Percentiles rank a stretch among this genome's conserved stretches.
phyloP scores from a whole-genome alignment of 2,329 filamentous ascomycete genomes.

The Chaetothyriales sp. region DNA sequence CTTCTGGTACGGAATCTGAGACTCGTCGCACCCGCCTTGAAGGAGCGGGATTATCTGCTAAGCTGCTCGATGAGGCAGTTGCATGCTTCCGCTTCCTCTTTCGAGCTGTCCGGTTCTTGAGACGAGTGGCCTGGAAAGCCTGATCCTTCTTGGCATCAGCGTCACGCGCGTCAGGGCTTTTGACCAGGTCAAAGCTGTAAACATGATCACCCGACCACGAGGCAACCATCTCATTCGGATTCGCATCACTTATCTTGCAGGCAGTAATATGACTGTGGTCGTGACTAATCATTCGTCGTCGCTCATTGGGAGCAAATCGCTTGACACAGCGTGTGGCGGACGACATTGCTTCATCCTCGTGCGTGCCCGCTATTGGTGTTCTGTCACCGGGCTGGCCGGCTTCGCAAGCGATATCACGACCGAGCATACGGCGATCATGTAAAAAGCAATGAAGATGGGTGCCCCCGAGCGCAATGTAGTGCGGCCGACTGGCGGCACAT shows the following conservation, averaged over 20 bases:
- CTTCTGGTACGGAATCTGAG: conserved; percentile 27
- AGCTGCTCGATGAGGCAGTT: conserved; percentile 28
- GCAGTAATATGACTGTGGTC: conserved; percentile 55
- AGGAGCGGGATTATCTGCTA: conserved; percentile 29
- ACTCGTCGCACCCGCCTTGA: conserved; percentile 37
- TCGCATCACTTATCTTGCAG: conserved; percentile 56
- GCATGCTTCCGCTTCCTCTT: conserved; percentile 46
- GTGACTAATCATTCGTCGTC: conserved; percentile 37
- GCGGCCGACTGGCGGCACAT: conserved; percentile 52
- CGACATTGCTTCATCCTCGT: conserved; percentile 42
- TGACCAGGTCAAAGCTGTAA: conserved; percentile 51
- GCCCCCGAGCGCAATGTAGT: conserved; percentile 58
- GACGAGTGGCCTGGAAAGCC: conserved; percentile 21
- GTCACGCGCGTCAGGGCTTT: conserved; percentile 42
- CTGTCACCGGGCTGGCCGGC: conserved; percentile 32
- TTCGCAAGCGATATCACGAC: conserved; percentile 44
- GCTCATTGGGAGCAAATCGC: conserved; percentile 51
- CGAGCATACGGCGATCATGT: conserved; percentile 55
- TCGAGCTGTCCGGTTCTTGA: conserved; percentile 28
- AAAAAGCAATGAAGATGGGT: conserved; percentile 56
- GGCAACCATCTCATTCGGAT: conserved; percentile 53
- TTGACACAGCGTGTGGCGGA: conserved; percentile 52
- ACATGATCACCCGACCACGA: conserved; percentile 57
- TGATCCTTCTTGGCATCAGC: conserved; percentile 19
- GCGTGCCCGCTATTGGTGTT: conserved; percentile 30